Evolutionary conservation across 768 basidiomycete species (phyloP), one percentile per base, ranked within the genome.

Genomic region (Russula emetica): DNA sequence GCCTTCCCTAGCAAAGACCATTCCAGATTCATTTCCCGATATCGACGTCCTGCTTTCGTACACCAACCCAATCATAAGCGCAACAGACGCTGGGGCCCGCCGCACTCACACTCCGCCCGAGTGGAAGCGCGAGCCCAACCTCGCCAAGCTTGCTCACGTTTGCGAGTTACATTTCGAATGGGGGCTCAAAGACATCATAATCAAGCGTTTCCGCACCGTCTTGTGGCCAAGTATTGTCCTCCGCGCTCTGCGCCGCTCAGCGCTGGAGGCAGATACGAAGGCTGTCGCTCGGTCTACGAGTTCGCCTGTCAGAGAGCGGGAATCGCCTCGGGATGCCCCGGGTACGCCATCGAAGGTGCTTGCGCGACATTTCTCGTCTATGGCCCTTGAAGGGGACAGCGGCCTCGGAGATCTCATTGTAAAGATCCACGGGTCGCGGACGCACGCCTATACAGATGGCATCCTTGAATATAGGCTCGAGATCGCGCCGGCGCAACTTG

Each of bases 131-230:
- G 89, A 92, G 64, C 87, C 88, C 0, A 84, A 88, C 68, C 76
- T 92, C 1, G 82, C 81, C 18, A 83, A 82, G 59, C 81, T 95
- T 18, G 93, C 94, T 0, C 82, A 77, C 11, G 78, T 86, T 3
- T 95, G 93, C 76, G 94, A 97, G 73, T 79, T 86, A 53, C 89
- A 86, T 72, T 96, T 96, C 66, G 94, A 95, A 71, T 97, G 94
- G 94, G 94, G 94, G 0, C 86, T 91, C 55, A 86, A 80, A 69
- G 88, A 92, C 54, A 78, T 85, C 2, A 91, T 96, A 60, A 81
- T 90, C 67, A 91, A 91, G 67, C 85, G 92, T 13, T 94, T 95
- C 71, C 80, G 90, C 70, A 90, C 85, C 0, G 82, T 92, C 4
- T 80, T 94, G 20, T 97, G 93, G 89, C 85, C 84, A 18, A 84